Base-by-base conservation (phyloP, 192 early-diverging fungal genomes). In the Coemansia sp. region DNA sequence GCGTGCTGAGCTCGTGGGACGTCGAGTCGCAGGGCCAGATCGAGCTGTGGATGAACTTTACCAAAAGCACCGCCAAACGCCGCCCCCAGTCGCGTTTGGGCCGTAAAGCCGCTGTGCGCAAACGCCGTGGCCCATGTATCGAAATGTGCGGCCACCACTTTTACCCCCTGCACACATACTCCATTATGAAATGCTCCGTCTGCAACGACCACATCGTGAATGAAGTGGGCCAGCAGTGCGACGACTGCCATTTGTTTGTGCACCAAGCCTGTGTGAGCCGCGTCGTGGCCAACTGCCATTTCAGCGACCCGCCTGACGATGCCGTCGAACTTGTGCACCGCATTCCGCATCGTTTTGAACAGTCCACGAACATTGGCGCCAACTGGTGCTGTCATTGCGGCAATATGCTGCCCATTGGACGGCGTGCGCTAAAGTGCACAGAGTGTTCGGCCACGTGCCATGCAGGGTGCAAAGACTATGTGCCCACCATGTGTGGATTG, bases 381-480 rank as follows among this genome's bases (percentile, higher is more conserved):
- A 87, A 88, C 74, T 99, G 97, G 97, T 99, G 97, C 75, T 93
- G 89, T 66, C 97, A 99, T 81, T 99, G 97, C 81, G 97, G 97
- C 31, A 93, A 87, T 42, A 93, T 99, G 90, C 88, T 98, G 37
- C 86, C 96, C 17, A 76, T 99, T 5, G 90, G 93, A 25, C 68
- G 79, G 0, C 62, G 73, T 21, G 66, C 71, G 14, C 47, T 67
- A 59, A 88, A 87, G 63, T 83, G 72, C 68, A 65, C 82, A 59
- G 95, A 98, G 82, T 99, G 97, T 82, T 66, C 73, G 48, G 72
- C 86, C 38, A 85, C 89, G 1, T 92, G 92, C 65, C 97, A 99
- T 71, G 82, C 86, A 23, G 84, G 85, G 19, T 99, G 97, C 77
- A 83, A 87, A 56, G 84, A 87, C 55, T 85, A 92, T 51, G 89